Evolutionary conservation across 2,329 filamentous ascomycete genomes (phyloP), one percentile per base, ranked within the genome.

Genomic region (Calonectria henricotiae): DNA sequence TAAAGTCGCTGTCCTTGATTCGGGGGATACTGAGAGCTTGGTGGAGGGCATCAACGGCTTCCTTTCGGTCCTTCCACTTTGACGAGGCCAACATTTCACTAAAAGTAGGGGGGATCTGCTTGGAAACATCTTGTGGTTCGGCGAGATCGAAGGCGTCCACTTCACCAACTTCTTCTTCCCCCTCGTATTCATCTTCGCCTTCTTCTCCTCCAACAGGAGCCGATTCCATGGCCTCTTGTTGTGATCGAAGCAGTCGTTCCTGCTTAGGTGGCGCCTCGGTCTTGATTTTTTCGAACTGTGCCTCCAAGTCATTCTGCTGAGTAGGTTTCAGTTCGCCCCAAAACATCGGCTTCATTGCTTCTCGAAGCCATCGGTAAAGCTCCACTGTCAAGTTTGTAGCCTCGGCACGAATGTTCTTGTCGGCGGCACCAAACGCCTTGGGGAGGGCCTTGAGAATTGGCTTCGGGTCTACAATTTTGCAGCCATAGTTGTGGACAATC

Each of bases 51-150:
- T 99, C 96, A 3, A 98, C 87, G 0, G 94, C 94, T 76, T 99
- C 96, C 82, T 99, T 99, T 71, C 96, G 89, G 75, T 99, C 97
- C 80, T 99, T 99, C 96, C 96, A 99, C 81, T 99, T 99, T 0
- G 95, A 92, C 11, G 96, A 98, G 0, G 89, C 92, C 35, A 99
- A 85, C 69, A 93, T 91, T 25, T 99, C 96, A 74, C 90, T 88
- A 74, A 98, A 95, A 80, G 95, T 91, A 44, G 91, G 90, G 0
- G 96, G 93, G 3, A 98, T 87, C 76, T 96, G 96, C 43, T 93
- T 88, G 67, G 94, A 83, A 1, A 98, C 91, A 80, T 99, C 95
- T 70, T 98, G 92, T 0, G 96, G 94, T 79, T 98, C 95, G 41
- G 93, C 92, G 46, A 96, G 84, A 78, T 95, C 93, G 77, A 94